phyloP scores from a whole-genome alignment of 768 basidiomycete genomes.

The Baorangia bicolor region DNA sequence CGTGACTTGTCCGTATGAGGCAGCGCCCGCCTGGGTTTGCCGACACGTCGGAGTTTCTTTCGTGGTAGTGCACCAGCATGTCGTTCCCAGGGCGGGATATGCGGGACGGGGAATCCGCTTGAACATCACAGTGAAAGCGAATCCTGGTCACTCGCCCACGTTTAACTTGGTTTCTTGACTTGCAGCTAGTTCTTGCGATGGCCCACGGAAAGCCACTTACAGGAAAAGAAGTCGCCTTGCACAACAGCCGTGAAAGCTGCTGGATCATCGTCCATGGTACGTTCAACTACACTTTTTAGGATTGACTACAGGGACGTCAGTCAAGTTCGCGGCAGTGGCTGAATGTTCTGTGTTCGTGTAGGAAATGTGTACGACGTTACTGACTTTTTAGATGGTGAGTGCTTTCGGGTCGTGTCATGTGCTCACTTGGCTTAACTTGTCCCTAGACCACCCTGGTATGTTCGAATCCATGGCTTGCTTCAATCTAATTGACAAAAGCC shows the following conservation, averaged over 20 bases:
- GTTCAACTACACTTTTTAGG: constrained; percentile 6
- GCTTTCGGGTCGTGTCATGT: not conserved
- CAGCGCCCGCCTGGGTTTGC: no score
- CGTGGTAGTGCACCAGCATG: no score
- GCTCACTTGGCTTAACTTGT: not conserved
- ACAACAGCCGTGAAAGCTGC: constrained; percentile 60
- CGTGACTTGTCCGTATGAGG: no score
- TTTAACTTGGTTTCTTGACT: not conserved
- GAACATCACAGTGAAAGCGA: not conserved
- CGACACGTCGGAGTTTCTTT: constrained; percentile 6
- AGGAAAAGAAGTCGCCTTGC: constrained; percentile 51
- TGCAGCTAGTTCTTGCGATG: constrained; percentile 9
- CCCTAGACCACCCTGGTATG: constrained; percentile 62
- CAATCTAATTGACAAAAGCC: constrained; percentile 1
- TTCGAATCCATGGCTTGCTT: not conserved
- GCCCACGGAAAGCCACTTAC: constrained; percentile 31
- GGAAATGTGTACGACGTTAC: constrained; percentile 80
- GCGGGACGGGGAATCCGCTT: constrained; percentile 6
- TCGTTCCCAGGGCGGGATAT: constrained; percentile 3
- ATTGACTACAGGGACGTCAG: not conserved
- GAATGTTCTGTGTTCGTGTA: constrained; percentile 21
- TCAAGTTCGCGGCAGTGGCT: not conserved
- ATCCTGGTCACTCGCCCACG: not conserved
- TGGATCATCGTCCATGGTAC: constrained; percentile 86
- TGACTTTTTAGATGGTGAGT: constrained; percentile 69